Evolutionary conservation across 805 yeast genomes (phyloP), one percentile per base, ranked within the genome.

Genomic region (Wickerhamomyces strasburgensis): DNA sequence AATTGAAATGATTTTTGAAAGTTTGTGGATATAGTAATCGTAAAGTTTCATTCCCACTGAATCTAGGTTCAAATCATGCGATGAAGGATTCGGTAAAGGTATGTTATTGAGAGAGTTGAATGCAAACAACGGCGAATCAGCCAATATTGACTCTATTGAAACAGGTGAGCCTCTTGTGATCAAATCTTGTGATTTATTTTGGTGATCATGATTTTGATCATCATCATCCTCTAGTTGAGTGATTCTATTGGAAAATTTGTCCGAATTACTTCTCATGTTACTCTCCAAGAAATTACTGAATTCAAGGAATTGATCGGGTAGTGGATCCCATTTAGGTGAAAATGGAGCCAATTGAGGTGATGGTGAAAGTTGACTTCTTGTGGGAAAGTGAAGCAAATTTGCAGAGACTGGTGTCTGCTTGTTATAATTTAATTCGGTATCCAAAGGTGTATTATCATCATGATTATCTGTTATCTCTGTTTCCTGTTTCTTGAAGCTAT

Each of bases 21-120:
- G 61, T 34, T 63, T 63, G 23, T 70, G 61, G 23, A 70, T 61
- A 51, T 74, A 78, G 44, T 75, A 75, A 35, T 70, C 72, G 44
- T 70, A 68, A 23, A 74, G 64, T 21, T 61, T 52, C 6, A 56
- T 46, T 0, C 72, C 78, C 6, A 66, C 60, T 3, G 61, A 62
- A 44, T 72, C 78, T 9, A 75, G 35, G 14, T 48, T 48, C 6
- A 54, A 29, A 14, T 46, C 36, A 6, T 43, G 23, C 3, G 60
- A 56, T 17, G 51, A 44, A 5, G 52, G 42, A 5, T 34, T 44
- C 23, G 40, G 51, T 21, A 39, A 40, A 29, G 40, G 52, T 34
- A 38, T 31, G n/a, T 27, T 14, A 21, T 27, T 36, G 25, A 49
- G 33, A 26, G 42, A 35, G 18, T 43, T 29, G 27, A 49, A 35